Conservation (phyloP, 2,329 filamentous ascomycete genomes). For the Cladosporium phlei region DNA sequence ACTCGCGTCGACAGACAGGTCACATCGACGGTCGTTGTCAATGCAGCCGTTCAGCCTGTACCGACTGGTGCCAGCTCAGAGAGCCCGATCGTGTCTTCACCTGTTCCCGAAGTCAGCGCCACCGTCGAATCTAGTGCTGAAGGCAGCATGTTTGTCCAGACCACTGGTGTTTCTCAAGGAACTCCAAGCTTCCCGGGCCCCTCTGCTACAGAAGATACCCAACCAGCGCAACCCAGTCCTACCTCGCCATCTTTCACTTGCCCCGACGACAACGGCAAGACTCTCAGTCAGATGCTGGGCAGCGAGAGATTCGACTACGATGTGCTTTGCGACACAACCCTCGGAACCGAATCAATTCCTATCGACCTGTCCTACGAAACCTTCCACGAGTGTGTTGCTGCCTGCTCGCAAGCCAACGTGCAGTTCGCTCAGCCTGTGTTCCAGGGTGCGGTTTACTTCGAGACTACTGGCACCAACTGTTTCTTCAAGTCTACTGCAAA, state of each 20-base stretch:
- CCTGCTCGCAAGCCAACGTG: conserved; percentile 30
- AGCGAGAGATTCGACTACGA: conserved; percentile 30
- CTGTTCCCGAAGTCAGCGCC: not conserved
- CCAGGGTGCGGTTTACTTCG: conserved; percentile 29
- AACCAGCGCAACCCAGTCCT: conserved; percentile 10
- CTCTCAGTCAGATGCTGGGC: conserved; percentile 30
- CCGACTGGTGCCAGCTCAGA: not conserved
- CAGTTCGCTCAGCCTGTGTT: conserved; percentile 28
- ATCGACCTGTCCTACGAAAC: conserved; percentile 25
- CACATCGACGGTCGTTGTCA: conserved; percentile 18
- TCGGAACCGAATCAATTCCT: conserved; percentile 24
- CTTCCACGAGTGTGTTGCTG: conserved; percentile 30
- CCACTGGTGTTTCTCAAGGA: conserved; percentile 7
- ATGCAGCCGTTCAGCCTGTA: not conserved
- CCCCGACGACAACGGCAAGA: conserved; percentile 29
- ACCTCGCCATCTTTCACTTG: conserved; percentile 29
- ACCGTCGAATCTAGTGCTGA: conserved; percentile 2
- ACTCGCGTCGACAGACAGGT: conserved; percentile 18
- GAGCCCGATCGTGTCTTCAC: not conserved
- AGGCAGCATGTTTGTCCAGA: conserved; percentile 7
- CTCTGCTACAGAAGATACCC: conserved; percentile 11
- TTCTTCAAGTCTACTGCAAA: conserved; percentile 27
- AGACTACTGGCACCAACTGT: conserved; percentile 28
- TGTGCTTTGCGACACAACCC: conserved; percentile 30
- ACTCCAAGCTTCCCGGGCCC: conserved; percentile 10